phyloP scores from a whole-genome alignment of 1,284 basidiomycete species.

The Trichosporon inkin region DNA sequence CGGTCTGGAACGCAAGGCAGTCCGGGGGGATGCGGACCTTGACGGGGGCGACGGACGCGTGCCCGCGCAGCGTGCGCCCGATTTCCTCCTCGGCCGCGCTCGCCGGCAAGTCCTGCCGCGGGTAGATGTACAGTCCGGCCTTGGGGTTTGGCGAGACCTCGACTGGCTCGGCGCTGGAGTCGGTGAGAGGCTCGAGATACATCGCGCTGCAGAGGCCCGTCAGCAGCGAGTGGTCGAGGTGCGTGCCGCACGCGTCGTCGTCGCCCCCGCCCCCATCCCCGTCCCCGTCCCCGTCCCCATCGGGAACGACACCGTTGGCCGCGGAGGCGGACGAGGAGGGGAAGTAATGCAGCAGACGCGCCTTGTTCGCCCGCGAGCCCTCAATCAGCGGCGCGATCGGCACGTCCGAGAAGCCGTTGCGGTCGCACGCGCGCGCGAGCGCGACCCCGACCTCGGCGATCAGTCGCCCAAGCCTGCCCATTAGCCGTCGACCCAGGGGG shows the following conservation, averaged over 20 bases:
- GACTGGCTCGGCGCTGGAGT: background rate
- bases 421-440: conserved; percentile 77
- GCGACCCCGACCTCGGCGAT: conserved; percentile 74
- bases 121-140: conserved; percentile 84
- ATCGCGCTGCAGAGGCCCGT: conserved; percentile 67
- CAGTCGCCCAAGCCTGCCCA: conserved; percentile 59
- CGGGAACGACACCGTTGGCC: too few species aligned
- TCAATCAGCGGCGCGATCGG: conserved; percentile 45
- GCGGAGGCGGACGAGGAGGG: conserved; percentile 50
- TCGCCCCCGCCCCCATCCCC: conserved; percentile 56
- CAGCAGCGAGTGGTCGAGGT: conserved; percentile 72
- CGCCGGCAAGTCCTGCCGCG: conserved; percentile 51
- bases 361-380: conserved; percentile 52
- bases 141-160: conserved; percentile 15
- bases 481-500: too few species aligned
- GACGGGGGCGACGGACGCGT: conserved; percentile 53
- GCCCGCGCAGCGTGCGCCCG: background rate
- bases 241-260: conserved; percentile 64
- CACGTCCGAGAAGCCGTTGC: conserved; percentile 65
- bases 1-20: conserved; percentile 77
- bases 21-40: conserved; percentile 75
- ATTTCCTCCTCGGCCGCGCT: conserved; percentile 3
- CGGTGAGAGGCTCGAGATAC: conserved; percentile 7
- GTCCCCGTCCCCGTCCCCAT: conserved; percentile 46
- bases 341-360: conserved; percentile 86